These are phyloP conservation scores for Cryptococcus deneoformans DNA, from an alignment of 1,284 basidiomycete genomes.

Conservation along the genomic window DNA sequence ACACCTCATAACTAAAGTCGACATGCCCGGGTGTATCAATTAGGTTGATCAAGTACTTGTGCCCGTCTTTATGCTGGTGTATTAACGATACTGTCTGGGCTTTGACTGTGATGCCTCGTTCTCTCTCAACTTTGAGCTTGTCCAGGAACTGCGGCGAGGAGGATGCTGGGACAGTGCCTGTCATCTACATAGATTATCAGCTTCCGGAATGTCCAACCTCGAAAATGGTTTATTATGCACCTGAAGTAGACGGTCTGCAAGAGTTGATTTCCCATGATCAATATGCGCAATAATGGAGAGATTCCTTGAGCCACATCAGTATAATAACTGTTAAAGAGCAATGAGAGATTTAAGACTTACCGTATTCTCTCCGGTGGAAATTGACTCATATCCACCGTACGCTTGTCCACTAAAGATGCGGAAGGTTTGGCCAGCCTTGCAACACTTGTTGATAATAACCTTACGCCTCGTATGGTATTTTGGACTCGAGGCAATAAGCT, in stretches of 20 bases:
- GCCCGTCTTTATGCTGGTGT: slow-evolving; percentile 58
- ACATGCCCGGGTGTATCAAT: slow-evolving; percentile 98
- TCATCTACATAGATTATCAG: slow-evolving; percentile 58
- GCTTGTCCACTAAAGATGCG: slow-evolving; percentile 9
- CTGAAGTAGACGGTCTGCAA: slow-evolving; percentile 79
- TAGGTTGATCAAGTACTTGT: slow-evolving; percentile 79
- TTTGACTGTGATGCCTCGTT: slow-evolving; percentile 76
- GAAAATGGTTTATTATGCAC: slow-evolving; percentile 45
- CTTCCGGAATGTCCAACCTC: neutral
- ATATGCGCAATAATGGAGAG: slow-evolving; percentile 95
- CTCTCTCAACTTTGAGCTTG: slow-evolving; percentile 93
- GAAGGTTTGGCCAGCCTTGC: neutral
- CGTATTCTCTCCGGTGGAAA: slow-evolving; percentile 74
- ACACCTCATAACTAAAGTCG: slow-evolving; percentile 96
- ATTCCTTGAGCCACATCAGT: slow-evolving; percentile 63
- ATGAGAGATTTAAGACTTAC: slow-evolving; percentile 48
- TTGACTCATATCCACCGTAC: slow-evolving; percentile 59
- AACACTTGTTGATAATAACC: neutral
- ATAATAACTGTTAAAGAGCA: neutral
- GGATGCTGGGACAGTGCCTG: slow-evolving; percentile 71
- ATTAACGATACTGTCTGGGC: slow-evolving; percentile 94
- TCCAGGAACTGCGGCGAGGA: slow-evolving; percentile 80
- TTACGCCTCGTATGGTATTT: neutral
- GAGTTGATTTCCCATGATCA: slow-evolving; percentile 86
- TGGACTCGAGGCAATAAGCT: neutral